Percentiles rank a stretch among this genome's conserved stretches.
These are phyloP conservation scores for Suhomyces tanzawaensis DNA, from an alignment of 805 yeast genomes.

Conservation along the genomic window DNA sequence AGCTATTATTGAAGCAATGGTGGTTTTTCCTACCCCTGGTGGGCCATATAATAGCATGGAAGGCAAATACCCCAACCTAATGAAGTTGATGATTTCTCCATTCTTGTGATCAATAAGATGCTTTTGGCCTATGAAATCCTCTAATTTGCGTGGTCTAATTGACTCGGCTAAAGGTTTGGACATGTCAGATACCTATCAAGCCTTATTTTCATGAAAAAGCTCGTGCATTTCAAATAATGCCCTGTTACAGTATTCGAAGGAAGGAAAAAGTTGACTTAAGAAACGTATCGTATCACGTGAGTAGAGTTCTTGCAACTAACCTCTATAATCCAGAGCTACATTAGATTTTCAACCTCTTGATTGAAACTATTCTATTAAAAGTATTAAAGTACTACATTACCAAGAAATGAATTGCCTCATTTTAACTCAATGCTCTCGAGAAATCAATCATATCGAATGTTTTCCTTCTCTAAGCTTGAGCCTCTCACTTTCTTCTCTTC, in stretches of 20 bases:
- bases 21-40: slow-evolving; percentile 94
- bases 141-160: slow-evolving; percentile 70
- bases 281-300: no score
- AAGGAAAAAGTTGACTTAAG: no score
- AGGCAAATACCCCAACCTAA: slow-evolving; percentile 66
- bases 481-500: slow-evolving; percentile 11
- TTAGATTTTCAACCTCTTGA: no score
- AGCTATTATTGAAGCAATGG: slow-evolving; percentile 70
- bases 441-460: background rate
- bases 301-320: no score
- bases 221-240: background rate
- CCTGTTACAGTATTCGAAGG: no score
- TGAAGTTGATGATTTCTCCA: slow-evolving; percentile 66
- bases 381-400: no score
- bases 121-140: slow-evolving; percentile 80
- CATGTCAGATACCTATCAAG: background rate
- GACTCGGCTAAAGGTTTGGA: slow-evolving; percentile 56
- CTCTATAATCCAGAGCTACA: no score
- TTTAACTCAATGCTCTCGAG: no score
- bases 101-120: slow-evolving; percentile 61
- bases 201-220: background rate
- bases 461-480: background rate
- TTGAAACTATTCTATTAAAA: no score
- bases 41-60: slow-evolving; percentile 94
- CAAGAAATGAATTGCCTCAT: no score